These are phyloP conservation scores for Fraxinus nigra DNA, from an alignment of 305 asterid species.

Conservation along the genomic window DNA sequence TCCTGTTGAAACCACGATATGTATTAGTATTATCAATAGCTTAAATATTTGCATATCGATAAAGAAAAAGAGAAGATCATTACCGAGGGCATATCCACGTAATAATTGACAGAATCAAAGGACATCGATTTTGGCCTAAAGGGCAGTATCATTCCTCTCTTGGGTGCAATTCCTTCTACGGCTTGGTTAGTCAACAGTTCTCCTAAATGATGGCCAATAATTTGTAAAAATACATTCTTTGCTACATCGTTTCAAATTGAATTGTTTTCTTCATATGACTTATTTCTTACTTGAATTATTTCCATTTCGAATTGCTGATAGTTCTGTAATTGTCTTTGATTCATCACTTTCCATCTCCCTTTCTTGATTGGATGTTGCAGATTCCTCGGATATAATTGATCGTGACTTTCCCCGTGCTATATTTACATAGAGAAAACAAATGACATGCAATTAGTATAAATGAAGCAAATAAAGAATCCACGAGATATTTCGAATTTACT, in stretches of 20 bases:
- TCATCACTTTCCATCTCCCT: neutral
- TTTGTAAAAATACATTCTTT: neutral
- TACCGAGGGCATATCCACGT: conserved; percentile 52
- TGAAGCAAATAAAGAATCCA: neutral
- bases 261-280: neutral
- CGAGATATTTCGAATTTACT: neutral
- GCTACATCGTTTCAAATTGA: neutral
- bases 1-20: conserved; percentile 22
- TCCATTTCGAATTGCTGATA: conserved; percentile 25
- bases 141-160: conserved; percentile 55
- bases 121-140: conserved; percentile 50
- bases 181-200: conserved; percentile 16
- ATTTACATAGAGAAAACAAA: neutral
- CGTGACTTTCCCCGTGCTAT: conserved; percentile 46
- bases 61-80: conserved; percentile 1
- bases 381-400: conserved; percentile 44
- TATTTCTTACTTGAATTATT: conserved; percentile 22
- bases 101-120: conserved; percentile 41
- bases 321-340: conserved; percentile 30
- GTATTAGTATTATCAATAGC: neutral
- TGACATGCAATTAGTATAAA: neutral
- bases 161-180: conserved; percentile 30
- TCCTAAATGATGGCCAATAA: neutral
- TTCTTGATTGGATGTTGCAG: conserved; percentile 32
- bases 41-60: neutral